Percentiles rank a stretch among this genome's conserved stretches.
Evolutionary conservation across 352 stramenopile genomes (phyloP).

Genomic region (Globisporangium spiculum): DNA sequence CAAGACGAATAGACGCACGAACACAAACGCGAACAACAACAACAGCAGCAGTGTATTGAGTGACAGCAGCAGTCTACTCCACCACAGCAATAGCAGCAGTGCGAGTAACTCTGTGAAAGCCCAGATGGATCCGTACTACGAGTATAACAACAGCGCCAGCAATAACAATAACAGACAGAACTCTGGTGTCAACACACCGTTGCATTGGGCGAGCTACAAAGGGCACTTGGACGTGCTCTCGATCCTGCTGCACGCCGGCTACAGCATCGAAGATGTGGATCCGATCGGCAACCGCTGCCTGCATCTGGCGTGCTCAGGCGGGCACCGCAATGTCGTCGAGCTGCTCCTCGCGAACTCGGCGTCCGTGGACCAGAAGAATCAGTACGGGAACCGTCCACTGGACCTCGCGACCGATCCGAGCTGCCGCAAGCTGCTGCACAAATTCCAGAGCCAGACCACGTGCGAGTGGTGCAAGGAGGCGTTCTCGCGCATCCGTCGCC

Average conservation of each 20-base stretch:
- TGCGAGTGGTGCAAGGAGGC: slow-evolving; percentile 81
- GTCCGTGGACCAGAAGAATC: slow-evolving; percentile 54
- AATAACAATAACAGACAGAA: slow-evolving; percentile 16
- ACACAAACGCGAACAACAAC: slow-evolving; percentile 14
- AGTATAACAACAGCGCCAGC: slow-evolving; percentile 4
- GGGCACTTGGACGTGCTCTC: slow-evolving; percentile 64
- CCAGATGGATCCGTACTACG: neutral
- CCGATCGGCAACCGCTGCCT: slow-evolving; percentile 68
- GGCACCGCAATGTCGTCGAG: slow-evolving; percentile 62
- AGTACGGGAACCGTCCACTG: slow-evolving; percentile 70
- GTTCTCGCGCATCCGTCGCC: slow-evolving; percentile 60
- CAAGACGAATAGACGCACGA: slow-evolving; percentile 33
- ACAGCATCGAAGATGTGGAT: slow-evolving; percentile 63
- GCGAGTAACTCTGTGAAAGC: slow-evolving; percentile 8
- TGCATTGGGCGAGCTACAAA: slow-evolving; percentile 88
- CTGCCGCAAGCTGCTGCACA: slow-evolving; percentile 61
- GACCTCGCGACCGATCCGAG: slow-evolving; percentile 61
- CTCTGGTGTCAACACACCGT: slow-evolving; percentile 57
- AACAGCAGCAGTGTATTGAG: slow-evolving; percentile 15
- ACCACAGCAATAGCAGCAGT: slow-evolving; percentile 4
- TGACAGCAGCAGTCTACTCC: neutral
- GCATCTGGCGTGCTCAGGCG: slow-evolving; percentile 71
- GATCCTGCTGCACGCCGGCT: slow-evolving; percentile 65
- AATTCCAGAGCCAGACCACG: slow-evolving; percentile 51
- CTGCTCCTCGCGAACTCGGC: slow-evolving; percentile 68